Evolutionary conservation across 148 eudicot species (phyloP).

Genomic region (Spergularia bocconei): DNA sequence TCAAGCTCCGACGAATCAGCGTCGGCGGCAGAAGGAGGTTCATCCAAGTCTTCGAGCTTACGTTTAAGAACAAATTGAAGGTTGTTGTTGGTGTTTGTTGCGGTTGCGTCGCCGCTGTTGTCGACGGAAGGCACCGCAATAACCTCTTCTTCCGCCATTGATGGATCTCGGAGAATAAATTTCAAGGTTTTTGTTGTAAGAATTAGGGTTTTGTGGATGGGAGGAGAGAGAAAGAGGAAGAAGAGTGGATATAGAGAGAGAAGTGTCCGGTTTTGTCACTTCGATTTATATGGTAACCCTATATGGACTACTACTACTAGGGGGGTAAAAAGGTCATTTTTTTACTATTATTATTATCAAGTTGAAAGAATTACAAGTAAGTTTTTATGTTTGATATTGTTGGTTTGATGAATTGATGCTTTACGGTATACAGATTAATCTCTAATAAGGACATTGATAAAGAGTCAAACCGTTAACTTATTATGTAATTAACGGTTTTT

Average conservation of each 20-base stretch:
- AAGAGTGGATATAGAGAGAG: neutral
- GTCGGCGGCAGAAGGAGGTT: slow-evolving; percentile 19
- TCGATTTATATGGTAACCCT: too few species aligned
- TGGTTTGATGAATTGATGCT: too few species aligned
- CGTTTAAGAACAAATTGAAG: slow-evolving; percentile 39
- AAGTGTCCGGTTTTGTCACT: too few species aligned
- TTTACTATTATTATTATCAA: too few species aligned
- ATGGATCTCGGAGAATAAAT: slow-evolving; percentile 18
- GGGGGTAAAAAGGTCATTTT: too few species aligned
- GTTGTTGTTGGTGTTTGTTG: slow-evolving; percentile 21
- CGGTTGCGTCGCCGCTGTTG: neutral
- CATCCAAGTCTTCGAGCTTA: slow-evolving; percentile 56
- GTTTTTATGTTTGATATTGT: too few species aligned
- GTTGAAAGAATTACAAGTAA: too few species aligned
- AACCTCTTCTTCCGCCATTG: slow-evolving; percentile 50
- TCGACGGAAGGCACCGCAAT: slow-evolving; percentile 13
- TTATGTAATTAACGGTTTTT: too few species aligned
- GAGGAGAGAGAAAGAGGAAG: neutral
- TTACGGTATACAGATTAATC: too few species aligned
- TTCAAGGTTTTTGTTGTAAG: neutral
- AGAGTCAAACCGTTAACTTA: too few species aligned
- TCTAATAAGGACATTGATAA: too few species aligned
- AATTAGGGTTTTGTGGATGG: slow-evolving; percentile 29
- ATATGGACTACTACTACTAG: too few species aligned
- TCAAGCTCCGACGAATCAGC: slow-evolving; percentile 29